phyloP scores from a whole-genome alignment of 805 yeast species.

The Candida morakotiae region DNA sequence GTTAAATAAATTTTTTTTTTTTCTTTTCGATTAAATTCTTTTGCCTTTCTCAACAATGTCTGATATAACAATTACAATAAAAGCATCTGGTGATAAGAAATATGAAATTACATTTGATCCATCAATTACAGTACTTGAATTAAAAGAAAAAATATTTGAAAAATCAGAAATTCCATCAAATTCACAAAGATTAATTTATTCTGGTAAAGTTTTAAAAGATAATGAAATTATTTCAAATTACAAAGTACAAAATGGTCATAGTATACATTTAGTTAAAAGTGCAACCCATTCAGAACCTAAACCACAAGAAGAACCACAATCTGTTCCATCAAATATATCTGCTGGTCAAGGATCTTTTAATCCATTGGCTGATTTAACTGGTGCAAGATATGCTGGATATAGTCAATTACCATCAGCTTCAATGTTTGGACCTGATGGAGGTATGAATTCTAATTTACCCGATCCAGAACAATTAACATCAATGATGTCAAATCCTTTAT shows the following conservation, averaged over 20 bases:
- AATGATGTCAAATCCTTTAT: constrained; percentile 77
- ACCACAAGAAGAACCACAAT: constrained; percentile 9
- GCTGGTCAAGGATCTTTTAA: constrained; percentile 88
- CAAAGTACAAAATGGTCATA: constrained; percentile 81
- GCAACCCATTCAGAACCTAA: constrained; percentile 34
- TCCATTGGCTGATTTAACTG: constrained; percentile 87
- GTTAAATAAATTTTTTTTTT: constrained; percentile 16
- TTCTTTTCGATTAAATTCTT: background rate
- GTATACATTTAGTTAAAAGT: constrained; percentile 85
- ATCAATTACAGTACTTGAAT: constrained; percentile 55
- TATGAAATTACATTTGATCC: constrained; percentile 59
- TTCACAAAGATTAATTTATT: constrained; percentile 86
- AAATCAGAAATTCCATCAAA: constrained; percentile 65
- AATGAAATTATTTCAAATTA: constrained; percentile 68
- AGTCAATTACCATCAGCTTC: constrained; percentile 82
- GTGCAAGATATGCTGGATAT: constrained; percentile 94
- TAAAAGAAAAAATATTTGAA: constrained; percentile 62
- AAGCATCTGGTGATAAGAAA: constrained; percentile 72
- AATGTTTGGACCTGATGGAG: constrained; percentile 94
- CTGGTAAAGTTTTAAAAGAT: constrained; percentile 92
- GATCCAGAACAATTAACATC: constrained; percentile 69
- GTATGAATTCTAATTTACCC: constrained; percentile 68
- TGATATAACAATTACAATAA: constrained; percentile 28
- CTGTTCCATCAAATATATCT: constrained; percentile 73
- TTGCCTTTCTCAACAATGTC: constrained; percentile 9